These are phyloP conservation scores for Aspergillus versicolor DNA, from an alignment of 2,329 filamentous ascomycete genomes.

Conservation along the genomic window DNA sequence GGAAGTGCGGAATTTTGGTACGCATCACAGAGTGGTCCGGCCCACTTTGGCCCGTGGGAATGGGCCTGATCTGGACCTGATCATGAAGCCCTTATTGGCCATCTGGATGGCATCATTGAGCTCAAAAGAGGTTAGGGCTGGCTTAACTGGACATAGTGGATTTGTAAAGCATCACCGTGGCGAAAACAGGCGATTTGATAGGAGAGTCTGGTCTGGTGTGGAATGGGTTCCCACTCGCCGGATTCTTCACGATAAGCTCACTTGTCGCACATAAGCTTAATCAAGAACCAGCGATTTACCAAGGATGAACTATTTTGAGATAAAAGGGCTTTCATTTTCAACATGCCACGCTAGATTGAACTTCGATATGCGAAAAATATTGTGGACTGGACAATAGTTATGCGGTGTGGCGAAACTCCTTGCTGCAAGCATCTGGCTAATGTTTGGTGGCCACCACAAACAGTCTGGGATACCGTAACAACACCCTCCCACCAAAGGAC, in stretches of 20 bases:
- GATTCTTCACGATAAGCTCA: background rate
- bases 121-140: background rate
- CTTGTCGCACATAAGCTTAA: background rate
- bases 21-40: background rate
- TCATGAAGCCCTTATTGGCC: background rate
- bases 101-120: background rate
- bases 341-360: background rate
- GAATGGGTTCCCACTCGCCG: background rate
- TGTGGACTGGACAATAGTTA: background rate
- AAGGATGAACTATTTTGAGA: background rate
- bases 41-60: background rate
- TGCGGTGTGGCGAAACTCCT: background rate
- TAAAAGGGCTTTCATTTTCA: background rate
- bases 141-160: background rate
- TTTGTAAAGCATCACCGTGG: background rate
- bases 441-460: slow-evolving; percentile 52
- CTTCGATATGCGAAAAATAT: background rate
- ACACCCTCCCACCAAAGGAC: slow-evolving; percentile 53
- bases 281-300: background rate
- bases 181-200: background rate
- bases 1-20: background rate
- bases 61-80: background rate
- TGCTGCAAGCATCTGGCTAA: background rate
- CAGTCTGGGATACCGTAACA: slow-evolving; percentile 56
- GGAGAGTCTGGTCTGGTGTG: background rate